Base-by-base conservation (phyloP, 139 green algal genomes). In the Raphidocelis subcapitata region DNA sequence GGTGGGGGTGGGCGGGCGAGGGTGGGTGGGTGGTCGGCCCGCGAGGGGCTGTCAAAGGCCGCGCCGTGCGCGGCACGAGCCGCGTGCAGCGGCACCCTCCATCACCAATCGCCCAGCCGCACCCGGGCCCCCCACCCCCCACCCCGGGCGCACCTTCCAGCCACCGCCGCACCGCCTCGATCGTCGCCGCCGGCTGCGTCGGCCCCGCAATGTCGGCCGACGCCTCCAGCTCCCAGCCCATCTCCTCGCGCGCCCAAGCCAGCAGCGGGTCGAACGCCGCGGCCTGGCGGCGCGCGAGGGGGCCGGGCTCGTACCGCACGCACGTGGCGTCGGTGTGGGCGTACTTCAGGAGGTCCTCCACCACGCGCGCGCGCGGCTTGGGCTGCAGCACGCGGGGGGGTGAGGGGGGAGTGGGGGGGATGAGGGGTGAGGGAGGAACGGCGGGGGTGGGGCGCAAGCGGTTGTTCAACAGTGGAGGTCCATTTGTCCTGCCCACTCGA, bases 331-430 rank as follows among this genome's bases (percentile, higher is more conserved):
- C 95, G 14, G 93, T 94, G 67, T 93, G 84, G 1, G 98, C 74
- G 79, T 93, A 97, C 69, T 87, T 85, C 20, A 98, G 65, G 69
- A 98, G 73, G 20, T 82, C 89, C 28, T 89, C 81, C 0, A 97
- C 85, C 12, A 98, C 85, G 16, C 74, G 67, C 1, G 83, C 65
- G 0, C 85, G 71, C 1, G 82, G 72, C 63, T 90, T 88, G 51
- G 91, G 90, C 84, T 97, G 73, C 33, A 51, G n/a, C n/a, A n/a
- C n/a, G n/a, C 5, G 23, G 2, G 31, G 41, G 5, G 14, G 8
- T 49, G 41, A 12, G 8, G 8, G 41, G 41, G 8, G 8, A 12
- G 41, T 49, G 8, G 41, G 41, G 8, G n/a, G n/a, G n/a, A n/a
- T n/a, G n/a, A n/a, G n/a, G 20, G 20, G 49, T 18, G 49, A 57